Evolutionary conservation across 139 green algal species (phyloP), one percentile per base, ranked within the genome.

Genomic region (Coelastrella sp.): DNA sequence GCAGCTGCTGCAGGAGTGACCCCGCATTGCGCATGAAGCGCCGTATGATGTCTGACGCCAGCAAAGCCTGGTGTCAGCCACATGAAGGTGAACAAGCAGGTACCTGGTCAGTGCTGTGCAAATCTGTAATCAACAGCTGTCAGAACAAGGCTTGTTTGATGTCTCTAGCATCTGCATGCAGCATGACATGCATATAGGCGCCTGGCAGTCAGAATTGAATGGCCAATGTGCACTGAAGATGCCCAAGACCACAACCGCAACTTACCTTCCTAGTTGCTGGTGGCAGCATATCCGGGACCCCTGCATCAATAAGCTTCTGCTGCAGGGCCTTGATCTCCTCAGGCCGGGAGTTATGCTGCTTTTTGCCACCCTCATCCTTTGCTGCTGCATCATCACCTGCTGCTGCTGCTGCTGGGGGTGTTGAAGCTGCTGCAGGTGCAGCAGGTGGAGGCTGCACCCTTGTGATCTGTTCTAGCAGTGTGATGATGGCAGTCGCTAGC

Each of bases 401-500:
- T 84, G 74, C 75, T 54, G 74, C 11, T 3, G 58, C 74, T 68
- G 20, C 59, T 65, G 87, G 56, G 13, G 23, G 17, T 16, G 61
- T 14, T 58, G 86, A 5, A 56, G 23, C 86, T 66, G 58, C 78
- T 76, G 22, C 22, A 5, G 74, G 5, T 64, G 87, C n/a, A n/a
- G 68, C 32, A 4, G 83, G 14, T 11, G 73, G 85, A 8, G 66
- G n/a, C 85, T 60, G 56, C 76, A 17, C 59, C 61, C 16, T 7
- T 14, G 13, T 59, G 86, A 71, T 59, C 2, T 57, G 8, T 16
- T 73, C 19, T 61, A 75, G 74, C 71, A 92, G 83, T 17, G 14
- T 17, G n/a, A 93, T 19, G 22, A 92, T 13, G 13, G 82, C 90
- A 0, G 10, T 7, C 60, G 73, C 47, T 83, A 93, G 54, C 87